These are phyloP conservation scores for Aspergillus neoniger DNA, from an alignment of 2,329 filamentous ascomycete genomes.

Conservation along the genomic window DNA sequence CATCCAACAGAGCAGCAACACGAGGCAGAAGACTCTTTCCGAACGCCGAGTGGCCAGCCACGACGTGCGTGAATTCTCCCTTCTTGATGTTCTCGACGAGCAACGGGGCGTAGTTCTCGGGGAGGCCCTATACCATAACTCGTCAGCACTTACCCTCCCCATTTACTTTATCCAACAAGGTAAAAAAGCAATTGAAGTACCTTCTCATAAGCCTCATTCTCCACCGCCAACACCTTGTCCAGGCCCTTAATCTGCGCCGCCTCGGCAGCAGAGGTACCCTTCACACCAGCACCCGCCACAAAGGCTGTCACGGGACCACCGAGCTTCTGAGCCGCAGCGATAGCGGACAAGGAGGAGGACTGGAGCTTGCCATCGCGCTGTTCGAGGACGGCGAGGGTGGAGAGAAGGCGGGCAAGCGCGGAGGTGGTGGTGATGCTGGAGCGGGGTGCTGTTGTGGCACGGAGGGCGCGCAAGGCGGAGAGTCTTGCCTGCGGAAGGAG, in stretches of 20 bases:
- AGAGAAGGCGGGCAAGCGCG: slow-evolving; percentile 69
- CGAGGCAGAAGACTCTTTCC: slow-evolving; percentile 93
- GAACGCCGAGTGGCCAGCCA: slow-evolving; percentile 90
- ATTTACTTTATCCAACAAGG: not conserved
- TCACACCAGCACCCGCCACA: slow-evolving; percentile 77
- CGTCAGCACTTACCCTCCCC: slow-evolving; percentile 8
- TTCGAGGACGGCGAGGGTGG: slow-evolving; percentile 87
- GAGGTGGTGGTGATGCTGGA: slow-evolving; percentile 51
- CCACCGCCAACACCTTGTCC: slow-evolving; percentile 86
- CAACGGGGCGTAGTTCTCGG: slow-evolving; percentile 92
- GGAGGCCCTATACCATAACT: slow-evolving; percentile 66
- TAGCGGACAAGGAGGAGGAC: slow-evolving; percentile 75
- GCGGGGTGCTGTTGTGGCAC: slow-evolving; percentile 43
- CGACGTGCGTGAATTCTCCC: slow-evolving; percentile 86
- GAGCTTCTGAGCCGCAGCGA: slow-evolving; percentile 82
- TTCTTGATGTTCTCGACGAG: slow-evolving; percentile 97
- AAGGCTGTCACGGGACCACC: slow-evolving; percentile 86
- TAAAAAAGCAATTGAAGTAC: slow-evolving; percentile 45
- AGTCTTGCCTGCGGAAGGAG: slow-evolving; percentile 37
- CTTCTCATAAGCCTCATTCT: slow-evolving; percentile 91
- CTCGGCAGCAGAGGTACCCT: slow-evolving; percentile 71
- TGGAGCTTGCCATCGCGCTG: slow-evolving; percentile 89
- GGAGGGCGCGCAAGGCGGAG: slow-evolving; percentile 46
- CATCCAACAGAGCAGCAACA: slow-evolving; percentile 86
- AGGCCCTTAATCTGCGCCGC: slow-evolving; percentile 87